Conservation (phyloP, 73 alveolate genomes). For the Paramecium caudatum region DNA sequence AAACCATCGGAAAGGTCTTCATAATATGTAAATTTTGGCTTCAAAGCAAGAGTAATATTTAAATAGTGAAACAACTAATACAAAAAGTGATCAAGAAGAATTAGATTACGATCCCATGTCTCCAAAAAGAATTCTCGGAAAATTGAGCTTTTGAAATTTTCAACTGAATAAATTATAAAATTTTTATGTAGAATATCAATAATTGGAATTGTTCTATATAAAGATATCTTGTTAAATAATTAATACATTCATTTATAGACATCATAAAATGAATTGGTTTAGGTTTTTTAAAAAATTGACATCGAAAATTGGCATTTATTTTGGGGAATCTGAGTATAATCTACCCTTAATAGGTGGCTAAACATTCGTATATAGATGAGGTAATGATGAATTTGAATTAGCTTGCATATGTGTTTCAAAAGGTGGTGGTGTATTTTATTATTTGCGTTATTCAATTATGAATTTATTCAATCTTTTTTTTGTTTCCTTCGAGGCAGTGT, state of each 20-base stretch:
- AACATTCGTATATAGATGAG: neutral
- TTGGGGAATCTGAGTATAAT: slow-evolving; percentile 26
- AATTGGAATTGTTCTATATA: neutral
- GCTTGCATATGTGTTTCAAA: neutral
- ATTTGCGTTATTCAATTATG: neutral
- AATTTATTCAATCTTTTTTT: slow-evolving; percentile 6
- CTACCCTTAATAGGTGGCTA: neutral
- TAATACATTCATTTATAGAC: too few relatives aligned
- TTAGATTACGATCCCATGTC: slow-evolving; percentile 31
- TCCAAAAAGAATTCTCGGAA: slow-evolving; percentile 3
- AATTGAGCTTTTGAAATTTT: neutral
- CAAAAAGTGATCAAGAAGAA: neutral
- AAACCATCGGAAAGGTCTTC: slow-evolving; percentile 12
- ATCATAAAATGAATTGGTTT: neutral
- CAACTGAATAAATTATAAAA: neutral
- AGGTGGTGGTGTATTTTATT: neutral
- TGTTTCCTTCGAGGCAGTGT: neutral
- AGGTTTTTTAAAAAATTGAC: neutral
- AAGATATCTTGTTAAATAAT: too few relatives aligned
- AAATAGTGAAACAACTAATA: slow-evolving; percentile 7
- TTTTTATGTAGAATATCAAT: neutral
- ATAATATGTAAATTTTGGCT: slow-evolving; percentile 27
- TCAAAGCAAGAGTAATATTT: slow-evolving; percentile 24
- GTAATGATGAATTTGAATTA: neutral
- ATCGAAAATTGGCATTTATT: slow-evolving; percentile 30